phyloP scores from a whole-genome alignment of 192 early-diverging fungal genomes.

The Haplosporangium gracile region DNA sequence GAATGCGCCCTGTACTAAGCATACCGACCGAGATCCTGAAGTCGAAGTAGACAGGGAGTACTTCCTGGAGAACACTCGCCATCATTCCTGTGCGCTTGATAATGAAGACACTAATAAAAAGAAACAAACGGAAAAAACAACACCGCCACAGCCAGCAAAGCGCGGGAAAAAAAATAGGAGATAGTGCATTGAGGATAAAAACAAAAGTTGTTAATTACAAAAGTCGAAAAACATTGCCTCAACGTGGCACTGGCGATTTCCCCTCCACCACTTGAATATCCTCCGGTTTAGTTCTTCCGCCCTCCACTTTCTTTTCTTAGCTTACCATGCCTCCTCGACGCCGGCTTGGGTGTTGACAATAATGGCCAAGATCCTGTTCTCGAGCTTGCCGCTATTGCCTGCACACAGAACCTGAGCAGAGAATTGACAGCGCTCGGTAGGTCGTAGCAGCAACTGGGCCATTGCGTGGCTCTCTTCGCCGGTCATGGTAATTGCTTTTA shows the following conservation, averaged over 20 bases:
- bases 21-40: conserved; percentile 53
- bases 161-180: neutral
- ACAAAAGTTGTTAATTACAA: neutral
- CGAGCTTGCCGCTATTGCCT: conserved; percentile 18
- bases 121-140: neutral
- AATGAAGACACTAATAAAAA: conserved; percentile 33
- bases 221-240: neutral
- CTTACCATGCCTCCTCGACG: conserved; percentile 51
- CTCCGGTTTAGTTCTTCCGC: neutral
- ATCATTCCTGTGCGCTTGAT: conserved; percentile 37
- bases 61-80: conserved; percentile 31
- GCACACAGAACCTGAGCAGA: conserved; percentile 46
- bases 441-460: conserved; percentile 29
- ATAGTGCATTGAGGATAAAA: no score
- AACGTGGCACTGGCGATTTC: neutral
- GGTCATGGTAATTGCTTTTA: conserved; percentile 8
- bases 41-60: conserved; percentile 50
- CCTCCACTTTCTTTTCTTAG: neutral
- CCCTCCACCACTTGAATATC: neutral
- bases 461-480: conserved; percentile 31
- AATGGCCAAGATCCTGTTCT: conserved; percentile 46
- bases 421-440: conserved; percentile 49
- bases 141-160: neutral
- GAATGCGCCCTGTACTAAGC: neutral
- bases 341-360: conserved; percentile 50